These are phyloP conservation scores for Paraleonurus japonicus DNA, from an alignment of 257 asterid species.

Conservation along the genomic window DNA sequence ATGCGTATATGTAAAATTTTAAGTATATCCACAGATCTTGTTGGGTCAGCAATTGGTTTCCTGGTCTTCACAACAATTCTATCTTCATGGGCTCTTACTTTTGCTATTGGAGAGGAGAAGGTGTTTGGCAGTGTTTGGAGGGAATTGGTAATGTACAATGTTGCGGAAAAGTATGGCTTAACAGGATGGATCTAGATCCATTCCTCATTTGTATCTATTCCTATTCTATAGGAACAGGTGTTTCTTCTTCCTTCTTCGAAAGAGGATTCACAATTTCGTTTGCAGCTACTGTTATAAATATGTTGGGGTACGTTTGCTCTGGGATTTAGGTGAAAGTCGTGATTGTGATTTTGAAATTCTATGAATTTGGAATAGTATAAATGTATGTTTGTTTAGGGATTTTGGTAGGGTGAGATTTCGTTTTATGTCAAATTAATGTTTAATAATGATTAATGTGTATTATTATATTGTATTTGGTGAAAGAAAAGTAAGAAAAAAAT, in stretches of 20 bases:
- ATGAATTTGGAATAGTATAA: no score
- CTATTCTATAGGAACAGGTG: conserved; percentile 11
- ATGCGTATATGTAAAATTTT: background rate
- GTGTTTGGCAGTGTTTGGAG: conserved; percentile 78
- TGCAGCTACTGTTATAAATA: background rate
- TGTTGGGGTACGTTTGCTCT: no score
- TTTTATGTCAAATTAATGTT: no score
- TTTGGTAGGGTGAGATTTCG: no score
- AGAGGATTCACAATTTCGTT: conserved; percentile 14
- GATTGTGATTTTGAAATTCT: no score
- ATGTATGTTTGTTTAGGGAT: no score
- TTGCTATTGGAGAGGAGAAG: conserved; percentile 45
- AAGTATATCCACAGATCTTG: conserved; percentile 32
- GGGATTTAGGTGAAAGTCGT: no score
- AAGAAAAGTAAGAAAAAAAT: no score
- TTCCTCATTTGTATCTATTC: conserved; percentile 4
- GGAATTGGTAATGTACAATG: conserved; percentile 59
- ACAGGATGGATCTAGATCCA: conserved; percentile 48
- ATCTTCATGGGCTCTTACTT: conserved; percentile 47
- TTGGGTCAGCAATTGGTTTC: conserved; percentile 46
- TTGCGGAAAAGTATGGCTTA: conserved; percentile 53
- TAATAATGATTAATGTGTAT: no score
- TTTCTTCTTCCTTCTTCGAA: background rate
- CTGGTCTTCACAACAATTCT: conserved; percentile 35
- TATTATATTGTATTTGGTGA: no score